A percentile compares a stretch with the other conserved stretches of the same genome.
These are phyloP conservation scores for Trichoderma citrinoviride DNA, from an alignment of 2,329 filamentous ascomycete genomes.

Conservation along the genomic window DNA sequence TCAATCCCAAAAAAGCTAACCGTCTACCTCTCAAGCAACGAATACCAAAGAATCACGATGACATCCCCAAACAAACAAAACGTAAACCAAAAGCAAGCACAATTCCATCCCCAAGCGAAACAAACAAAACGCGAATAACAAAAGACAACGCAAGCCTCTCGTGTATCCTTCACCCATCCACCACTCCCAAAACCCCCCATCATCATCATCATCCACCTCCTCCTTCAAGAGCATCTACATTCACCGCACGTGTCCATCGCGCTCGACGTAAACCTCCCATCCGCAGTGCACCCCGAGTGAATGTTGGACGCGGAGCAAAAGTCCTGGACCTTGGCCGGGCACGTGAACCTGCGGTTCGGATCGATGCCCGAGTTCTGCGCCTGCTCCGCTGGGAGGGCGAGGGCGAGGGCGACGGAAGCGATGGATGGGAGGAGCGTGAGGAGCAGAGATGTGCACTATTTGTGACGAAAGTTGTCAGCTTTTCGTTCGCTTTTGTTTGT, in stretches of 20 bases:
- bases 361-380: constrained; percentile 11
- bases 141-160: neutral
- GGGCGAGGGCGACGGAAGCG: constrained; percentile 5
- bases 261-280: constrained; percentile 22
- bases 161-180: neutral
- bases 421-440: neutral
- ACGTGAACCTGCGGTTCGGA: constrained; percentile 23
- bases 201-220: no score
- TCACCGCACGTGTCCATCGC: constrained; percentile 24
- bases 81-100: no score
- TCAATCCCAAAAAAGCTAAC: no score
- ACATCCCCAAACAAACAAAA: no score
- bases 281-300: constrained; percentile 22
- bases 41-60: no score
- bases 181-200: no score
- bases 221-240: neutral
- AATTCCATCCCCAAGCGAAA: no score
- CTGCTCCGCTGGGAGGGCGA: constrained; percentile 13
- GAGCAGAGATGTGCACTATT: neutral
- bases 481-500: neutral
- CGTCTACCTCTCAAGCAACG: no score
- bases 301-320: constrained; percentile 29
- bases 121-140: no score
- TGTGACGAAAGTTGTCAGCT: neutral
- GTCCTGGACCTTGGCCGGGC: constrained; percentile 20